Evolutionary conservation across 805 yeast species (phyloP).

Genomic region (Monosporozyma aerobia): DNA sequence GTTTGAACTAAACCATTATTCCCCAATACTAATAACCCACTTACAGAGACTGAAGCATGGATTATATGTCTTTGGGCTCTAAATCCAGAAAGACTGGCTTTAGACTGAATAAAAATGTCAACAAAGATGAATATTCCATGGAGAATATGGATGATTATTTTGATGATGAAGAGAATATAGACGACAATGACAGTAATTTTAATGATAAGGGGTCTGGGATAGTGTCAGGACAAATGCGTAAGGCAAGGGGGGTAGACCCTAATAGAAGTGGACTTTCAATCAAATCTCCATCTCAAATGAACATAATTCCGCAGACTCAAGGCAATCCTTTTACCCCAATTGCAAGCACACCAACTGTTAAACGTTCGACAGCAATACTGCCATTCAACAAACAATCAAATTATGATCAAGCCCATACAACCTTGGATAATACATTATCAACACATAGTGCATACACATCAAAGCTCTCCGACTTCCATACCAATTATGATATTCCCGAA

Average conservation of each 20-base stretch:
- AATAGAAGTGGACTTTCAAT: background rate
- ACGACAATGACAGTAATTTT: background rate
- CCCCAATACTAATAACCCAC: background rate
- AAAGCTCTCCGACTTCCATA: background rate
- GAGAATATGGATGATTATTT: constrained; percentile 66
- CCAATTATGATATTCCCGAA: background rate
- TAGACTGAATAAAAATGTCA: constrained; percentile 37
- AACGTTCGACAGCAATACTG: background rate
- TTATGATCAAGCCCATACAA: background rate
- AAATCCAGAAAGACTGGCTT: constrained; percentile 62
- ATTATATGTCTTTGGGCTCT: constrained; percentile 42
- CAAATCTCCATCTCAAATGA: constrained; percentile 1
- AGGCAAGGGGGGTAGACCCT: background rate
- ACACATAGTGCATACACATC: background rate
- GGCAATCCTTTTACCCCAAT: background rate
- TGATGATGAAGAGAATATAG: constrained; percentile 28
- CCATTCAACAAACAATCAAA: background rate
- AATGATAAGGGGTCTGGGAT: background rate
- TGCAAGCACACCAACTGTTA: background rate
- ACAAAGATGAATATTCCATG: constrained; percentile 51
- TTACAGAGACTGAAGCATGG: constrained; percentile 21
- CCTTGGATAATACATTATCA: background rate
- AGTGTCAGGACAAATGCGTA: background rate
- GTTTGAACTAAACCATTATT: background rate
- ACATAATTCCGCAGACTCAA: background rate